Evolutionary conservation across 768 basidiomycete species (phyloP), one percentile per base, ranked within the genome.

Genomic region (Panaeolus cyanescens): DNA sequence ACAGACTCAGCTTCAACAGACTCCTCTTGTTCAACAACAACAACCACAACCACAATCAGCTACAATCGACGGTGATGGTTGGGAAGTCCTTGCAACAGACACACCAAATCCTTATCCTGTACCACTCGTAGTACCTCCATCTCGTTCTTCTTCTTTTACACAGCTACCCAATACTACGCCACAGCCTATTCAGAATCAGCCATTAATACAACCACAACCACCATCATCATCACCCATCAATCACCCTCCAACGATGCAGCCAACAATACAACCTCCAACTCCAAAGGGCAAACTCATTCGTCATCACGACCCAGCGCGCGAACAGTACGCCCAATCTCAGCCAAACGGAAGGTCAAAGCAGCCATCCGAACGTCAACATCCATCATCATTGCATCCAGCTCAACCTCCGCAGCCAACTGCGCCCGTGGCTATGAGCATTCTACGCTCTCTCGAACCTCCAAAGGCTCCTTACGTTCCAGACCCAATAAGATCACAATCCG

Each of bases 381-480:
- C 40, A 7, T 28, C 22, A 50, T 50, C 45, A 30, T 15, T 50
- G 12, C 45, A 37, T 50, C 45, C 45, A 50, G 22, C 25, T 15
- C 45, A 50, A 50, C 45, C 45, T 28, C 22, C 10, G 2, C 67
- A 65, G 17, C 62, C 70, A 6, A 63, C 71, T 56, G 72, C 75
- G 1, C 75, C 76, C 1, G 77, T 74, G 9, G 83, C 85, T 0
- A 70, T 88, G 13, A 83, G 82, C 19, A 87, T 90, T 45, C 75
- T 90, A 59, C 79, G 77, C 50, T 80, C 90, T 2, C 76, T 92
- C 15, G 89, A 92, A 59, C 88, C 90, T 0, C 79, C 75, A 0
- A 50, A 50, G 45, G 45, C 25, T 50, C 12, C 45, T 50, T 12
- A 25, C 5, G 25, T 20, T 28, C 25, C 19, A 34, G 61, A 67